phyloP scores from a whole-genome alignment of 2,329 filamentous ascomycete genomes.

The Penicillium digitatum region DNA sequence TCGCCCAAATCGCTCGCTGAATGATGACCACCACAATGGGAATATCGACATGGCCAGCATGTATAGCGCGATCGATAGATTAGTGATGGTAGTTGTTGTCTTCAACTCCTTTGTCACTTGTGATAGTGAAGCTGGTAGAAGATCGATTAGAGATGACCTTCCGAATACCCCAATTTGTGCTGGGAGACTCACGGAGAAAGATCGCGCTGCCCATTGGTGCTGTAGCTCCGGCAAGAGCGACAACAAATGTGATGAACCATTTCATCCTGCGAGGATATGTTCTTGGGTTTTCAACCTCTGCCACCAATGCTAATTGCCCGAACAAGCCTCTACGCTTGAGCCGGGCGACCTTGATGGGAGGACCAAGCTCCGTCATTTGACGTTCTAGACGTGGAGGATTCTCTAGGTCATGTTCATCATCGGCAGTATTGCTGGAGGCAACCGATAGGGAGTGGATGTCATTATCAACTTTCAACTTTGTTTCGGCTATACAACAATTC shows the following conservation, averaged over 20 bases:
- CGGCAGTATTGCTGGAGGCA: slow-evolving; percentile 14
- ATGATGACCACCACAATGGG: slow-evolving; percentile 81
- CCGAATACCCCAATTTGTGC: not conserved
- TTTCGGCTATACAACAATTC: not conserved
- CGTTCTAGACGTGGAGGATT: slow-evolving; percentile 12
- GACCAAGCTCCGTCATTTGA: slow-evolving; percentile 25
- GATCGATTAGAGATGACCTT: not conserved
- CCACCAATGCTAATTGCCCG: slow-evolving; percentile 64
- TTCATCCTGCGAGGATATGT: slow-evolving; percentile 71
- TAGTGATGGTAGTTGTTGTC: slow-evolving; percentile 62
- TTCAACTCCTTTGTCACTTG: slow-evolving; percentile 61
- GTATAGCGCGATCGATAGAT: slow-evolving; percentile 72
- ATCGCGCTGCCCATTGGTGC: slow-evolving; percentile 82
- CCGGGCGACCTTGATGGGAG: slow-evolving; percentile 49
- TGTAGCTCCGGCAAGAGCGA: slow-evolving; percentile 71
- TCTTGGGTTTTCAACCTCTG: slow-evolving; percentile 73
- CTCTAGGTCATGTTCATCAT: slow-evolving; percentile 22
- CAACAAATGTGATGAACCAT: slow-evolving; percentile 76
- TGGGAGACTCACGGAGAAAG: slow-evolving; percentile 63
- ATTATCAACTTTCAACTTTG: slow-evolving; percentile 9
- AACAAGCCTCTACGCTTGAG: slow-evolving; percentile 66
- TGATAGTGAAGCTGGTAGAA: slow-evolving; percentile 59
- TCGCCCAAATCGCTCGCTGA: slow-evolving; percentile 67
- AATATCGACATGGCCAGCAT: slow-evolving; percentile 82
- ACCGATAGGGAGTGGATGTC: slow-evolving; percentile 19